Percentiles rank a stretch among this genome's conserved stretches.
phyloP scores from a whole-genome alignment of 805 yeast species.

The Metschnikowia vanudenii region DNA sequence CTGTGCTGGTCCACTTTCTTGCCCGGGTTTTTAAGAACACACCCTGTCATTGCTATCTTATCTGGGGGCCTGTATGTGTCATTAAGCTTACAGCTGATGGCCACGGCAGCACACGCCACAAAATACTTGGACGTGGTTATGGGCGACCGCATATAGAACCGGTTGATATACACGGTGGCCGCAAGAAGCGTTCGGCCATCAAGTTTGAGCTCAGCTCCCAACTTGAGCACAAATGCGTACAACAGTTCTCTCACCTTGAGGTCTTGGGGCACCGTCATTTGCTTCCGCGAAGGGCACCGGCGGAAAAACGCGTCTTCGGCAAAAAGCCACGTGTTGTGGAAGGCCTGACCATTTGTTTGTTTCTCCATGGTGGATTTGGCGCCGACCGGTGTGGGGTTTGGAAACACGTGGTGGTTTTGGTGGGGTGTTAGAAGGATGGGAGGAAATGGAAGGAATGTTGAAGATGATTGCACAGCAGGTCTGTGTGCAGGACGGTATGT shows the following conservation, averaged over 20 bases:
- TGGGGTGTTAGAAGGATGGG: too few species aligned
- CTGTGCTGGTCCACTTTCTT: conserved; percentile 38
- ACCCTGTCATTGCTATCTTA: conserved; percentile 40
- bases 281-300: conserved; percentile 34
- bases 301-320: conserved; percentile 33
- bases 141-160: conserved; percentile 43
- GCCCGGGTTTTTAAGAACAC: conserved; percentile 35
- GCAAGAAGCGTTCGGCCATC: conserved; percentile 44
- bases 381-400: not conserved
- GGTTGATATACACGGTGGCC: conserved; percentile 38
- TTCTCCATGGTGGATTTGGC: not conserved
- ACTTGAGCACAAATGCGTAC: conserved; percentile 36
- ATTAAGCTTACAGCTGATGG: conserved; percentile 42
- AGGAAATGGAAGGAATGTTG: too few species aligned
- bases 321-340: conserved; percentile 37
- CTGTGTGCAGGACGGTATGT: too few species aligned
- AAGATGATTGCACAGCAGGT: too few species aligned
- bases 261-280: conserved; percentile 37
- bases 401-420: not conserved
- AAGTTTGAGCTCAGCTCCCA: conserved; percentile 37
- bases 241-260: conserved; percentile 37
- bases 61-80: conserved; percentile 45
- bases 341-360: not conserved
- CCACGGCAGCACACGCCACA: conserved; percentile 44
- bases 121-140: conserved; percentile 44